Evolutionary conservation across 345 rosid species (phyloP).

Genomic region (Dipteronia sinensis): DNA sequence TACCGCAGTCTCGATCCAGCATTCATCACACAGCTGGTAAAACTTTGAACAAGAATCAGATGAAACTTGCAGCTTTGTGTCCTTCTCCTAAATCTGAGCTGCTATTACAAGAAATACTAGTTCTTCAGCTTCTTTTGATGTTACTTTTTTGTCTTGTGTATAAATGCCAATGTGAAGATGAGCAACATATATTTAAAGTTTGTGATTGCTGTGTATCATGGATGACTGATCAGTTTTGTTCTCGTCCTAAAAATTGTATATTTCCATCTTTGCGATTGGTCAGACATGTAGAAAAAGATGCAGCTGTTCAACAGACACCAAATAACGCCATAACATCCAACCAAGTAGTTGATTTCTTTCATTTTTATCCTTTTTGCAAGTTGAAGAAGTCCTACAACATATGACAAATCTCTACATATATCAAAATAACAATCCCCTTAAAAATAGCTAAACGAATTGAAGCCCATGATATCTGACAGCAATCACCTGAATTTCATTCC

Average conservation of each 20-base stretch:
- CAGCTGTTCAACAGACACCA: background rate
- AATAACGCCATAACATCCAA: no score
- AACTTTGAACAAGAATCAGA: background rate
- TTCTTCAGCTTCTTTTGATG: background rate
- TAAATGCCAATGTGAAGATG: no score
- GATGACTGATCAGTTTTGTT: no score
- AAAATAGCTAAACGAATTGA: no score
- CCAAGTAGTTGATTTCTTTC: background rate
- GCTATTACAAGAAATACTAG: background rate
- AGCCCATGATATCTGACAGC: background rate
- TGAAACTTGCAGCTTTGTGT: background rate
- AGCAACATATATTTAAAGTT: no score
- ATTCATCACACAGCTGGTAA: constrained; percentile 11
- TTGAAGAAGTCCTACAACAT: background rate
- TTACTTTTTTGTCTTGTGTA: background rate
- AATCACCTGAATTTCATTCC: background rate
- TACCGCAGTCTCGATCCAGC: constrained; percentile 8
- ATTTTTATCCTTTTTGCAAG: background rate
- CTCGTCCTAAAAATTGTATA: no score
- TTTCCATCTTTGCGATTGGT: no score
- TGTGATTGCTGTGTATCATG: no score
- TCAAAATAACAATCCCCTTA: no score
- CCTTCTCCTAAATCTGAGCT: background rate
- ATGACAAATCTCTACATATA: background rate
- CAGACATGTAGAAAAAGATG: background rate